Conservation (phyloP, 345 rosid genomes). For the Litchi chinensis region DNA sequence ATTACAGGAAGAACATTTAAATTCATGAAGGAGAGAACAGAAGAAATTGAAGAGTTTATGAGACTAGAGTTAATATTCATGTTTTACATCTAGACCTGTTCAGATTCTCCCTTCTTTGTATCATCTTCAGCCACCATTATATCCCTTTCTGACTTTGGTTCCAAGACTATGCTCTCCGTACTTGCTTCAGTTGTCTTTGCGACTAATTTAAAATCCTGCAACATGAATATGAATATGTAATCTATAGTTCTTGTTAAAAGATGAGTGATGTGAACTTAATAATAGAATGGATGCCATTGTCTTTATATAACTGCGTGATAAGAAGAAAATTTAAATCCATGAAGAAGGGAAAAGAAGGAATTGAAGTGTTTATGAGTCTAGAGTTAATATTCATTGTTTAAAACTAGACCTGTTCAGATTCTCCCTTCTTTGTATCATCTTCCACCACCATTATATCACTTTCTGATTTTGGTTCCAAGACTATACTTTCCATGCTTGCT, state of each 20-base stretch:
- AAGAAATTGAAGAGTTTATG: neutral
- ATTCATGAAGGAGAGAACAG: neutral
- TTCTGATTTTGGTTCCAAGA: neutral
- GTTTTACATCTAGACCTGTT: conserved; percentile 31
- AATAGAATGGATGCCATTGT: too few species aligned
- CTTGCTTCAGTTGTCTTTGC: conserved; percentile 6
- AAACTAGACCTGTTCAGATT: conserved; percentile 30
- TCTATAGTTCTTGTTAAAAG: neutral
- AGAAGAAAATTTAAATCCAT: neutral
- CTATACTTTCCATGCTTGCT: neutral
- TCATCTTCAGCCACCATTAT: conserved; percentile 23
- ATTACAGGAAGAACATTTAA: neutral
- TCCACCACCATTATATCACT: neutral
- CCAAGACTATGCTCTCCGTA: neutral
- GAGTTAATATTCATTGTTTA: conserved; percentile 2
- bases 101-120: conserved; percentile 27
- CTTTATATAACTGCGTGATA: conserved; percentile 25
- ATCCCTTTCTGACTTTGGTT: neutral
- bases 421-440: conserved; percentile 21
- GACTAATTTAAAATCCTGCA: neutral
- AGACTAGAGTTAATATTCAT: neutral
- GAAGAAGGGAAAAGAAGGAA: neutral
- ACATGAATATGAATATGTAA: neutral
- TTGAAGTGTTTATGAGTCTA: neutral
- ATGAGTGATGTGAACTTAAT: neutral